Percentiles rank a stretch among this genome's conserved stretches.
Evolutionary conservation across 208 protist species (phyloP).

Genomic region (Leishmania gerbilli): DNA sequence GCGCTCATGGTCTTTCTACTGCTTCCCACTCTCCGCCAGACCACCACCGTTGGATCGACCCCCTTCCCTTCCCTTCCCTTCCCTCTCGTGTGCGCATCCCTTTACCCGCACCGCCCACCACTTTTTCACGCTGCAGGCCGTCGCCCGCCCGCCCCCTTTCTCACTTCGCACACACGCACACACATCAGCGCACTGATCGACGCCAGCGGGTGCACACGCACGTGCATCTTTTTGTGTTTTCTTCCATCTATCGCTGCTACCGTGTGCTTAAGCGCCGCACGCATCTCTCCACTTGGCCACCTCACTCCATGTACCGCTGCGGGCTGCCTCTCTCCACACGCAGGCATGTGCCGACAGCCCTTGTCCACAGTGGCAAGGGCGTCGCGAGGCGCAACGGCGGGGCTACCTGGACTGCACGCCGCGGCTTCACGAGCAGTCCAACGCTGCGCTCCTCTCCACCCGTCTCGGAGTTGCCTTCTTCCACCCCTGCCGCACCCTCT

Average conservation of each 20-base stretch:
- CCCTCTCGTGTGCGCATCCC: not conserved
- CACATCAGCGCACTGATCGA: not conserved
- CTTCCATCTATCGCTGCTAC: not conserved
- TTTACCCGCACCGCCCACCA: too few relatives aligned
- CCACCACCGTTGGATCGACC: not conserved
- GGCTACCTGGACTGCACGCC: not conserved
- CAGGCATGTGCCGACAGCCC: not conserved
- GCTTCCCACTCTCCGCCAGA: not conserved
- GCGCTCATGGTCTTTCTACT: not conserved
- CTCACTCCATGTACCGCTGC: not conserved
- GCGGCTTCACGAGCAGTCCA: not conserved
- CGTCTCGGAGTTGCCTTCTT: not conserved
- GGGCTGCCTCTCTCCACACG: not conserved
- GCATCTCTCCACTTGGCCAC: not conserved
- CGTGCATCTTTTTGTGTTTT: not conserved
- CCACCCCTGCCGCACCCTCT: not conserved
- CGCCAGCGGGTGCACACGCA: not conserved
- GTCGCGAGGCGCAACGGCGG: not conserved
- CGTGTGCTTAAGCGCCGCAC: not conserved
- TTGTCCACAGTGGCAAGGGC: not conserved
- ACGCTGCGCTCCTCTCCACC: not conserved
- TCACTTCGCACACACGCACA: not conserved
- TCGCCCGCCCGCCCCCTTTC: not conserved
- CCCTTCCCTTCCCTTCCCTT: not conserved
- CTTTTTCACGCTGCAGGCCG: not conserved